These are phyloP conservation scores for Lasiodiplodia hormozganensis DNA, from an alignment of 2,329 filamentous ascomycete genomes.

Conservation along the genomic window DNA sequence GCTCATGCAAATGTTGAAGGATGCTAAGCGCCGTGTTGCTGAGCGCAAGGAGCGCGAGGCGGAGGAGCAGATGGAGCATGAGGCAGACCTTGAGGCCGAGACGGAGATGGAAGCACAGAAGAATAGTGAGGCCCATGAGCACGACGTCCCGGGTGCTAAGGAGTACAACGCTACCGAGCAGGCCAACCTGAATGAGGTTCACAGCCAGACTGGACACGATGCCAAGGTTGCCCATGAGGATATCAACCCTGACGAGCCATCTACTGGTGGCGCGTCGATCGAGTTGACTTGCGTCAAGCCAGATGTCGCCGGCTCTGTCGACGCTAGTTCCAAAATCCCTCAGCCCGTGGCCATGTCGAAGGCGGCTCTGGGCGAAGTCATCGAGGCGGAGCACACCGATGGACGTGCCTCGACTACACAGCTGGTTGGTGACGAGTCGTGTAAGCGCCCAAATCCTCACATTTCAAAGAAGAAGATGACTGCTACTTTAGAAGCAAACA, in stretches of 20 bases:
- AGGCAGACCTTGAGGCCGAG: neutral
- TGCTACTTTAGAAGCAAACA: constrained; percentile 30
- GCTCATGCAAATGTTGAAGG: constrained; percentile 59
- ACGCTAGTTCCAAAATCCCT: no score
- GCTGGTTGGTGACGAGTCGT: neutral
- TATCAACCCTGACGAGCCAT: no score
- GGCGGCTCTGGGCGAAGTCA: neutral
- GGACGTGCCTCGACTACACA: neutral
- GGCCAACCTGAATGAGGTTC: neutral
- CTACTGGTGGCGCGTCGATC: neutral
- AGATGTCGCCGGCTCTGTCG: no score
- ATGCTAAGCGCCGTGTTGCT: constrained; percentile 20
- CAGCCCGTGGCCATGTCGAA: no score
- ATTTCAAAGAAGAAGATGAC: constrained; percentile 28
- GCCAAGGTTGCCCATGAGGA: neutral
- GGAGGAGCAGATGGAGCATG: constrained; percentile 19
- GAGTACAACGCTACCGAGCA: neutral
- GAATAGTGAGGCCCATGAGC: neutral
- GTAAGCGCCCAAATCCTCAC: neutral
- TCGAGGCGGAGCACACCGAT: neutral
- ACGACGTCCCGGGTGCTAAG: neutral
- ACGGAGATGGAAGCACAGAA: neutral
- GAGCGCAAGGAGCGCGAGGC: constrained; percentile 31
- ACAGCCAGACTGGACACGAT: neutral
- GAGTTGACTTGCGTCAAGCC: neutral